Evolutionary conservation across 768 basidiomycete genomes (phyloP).

Genomic region (Lactarius quietus): DNA sequence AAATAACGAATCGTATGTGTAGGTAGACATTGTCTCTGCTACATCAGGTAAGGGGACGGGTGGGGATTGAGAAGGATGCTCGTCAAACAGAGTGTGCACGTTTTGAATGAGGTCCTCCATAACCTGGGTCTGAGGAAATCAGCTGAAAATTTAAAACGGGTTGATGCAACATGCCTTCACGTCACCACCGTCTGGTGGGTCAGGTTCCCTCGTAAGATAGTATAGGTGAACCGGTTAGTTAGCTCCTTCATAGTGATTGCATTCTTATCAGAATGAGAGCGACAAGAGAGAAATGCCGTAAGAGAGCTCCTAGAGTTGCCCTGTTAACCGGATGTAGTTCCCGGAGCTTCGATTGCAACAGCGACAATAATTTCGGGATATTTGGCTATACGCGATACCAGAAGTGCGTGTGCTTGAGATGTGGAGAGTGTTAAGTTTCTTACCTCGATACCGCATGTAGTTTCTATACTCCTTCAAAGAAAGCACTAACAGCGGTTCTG

Average conservation of each 20-base stretch:
- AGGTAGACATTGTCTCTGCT: no score
- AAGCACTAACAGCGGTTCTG: constrained; percentile 88
- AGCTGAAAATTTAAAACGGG: neutral
- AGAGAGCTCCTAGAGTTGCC: constrained; percentile 70
- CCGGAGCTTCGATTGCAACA: constrained; percentile 79
- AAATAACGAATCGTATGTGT: no score
- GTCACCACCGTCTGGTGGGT: neutral
- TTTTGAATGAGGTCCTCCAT: neutral
- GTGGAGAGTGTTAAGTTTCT: constrained; percentile 9
- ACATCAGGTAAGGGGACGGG: neutral
- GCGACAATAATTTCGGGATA: constrained; percentile 68
- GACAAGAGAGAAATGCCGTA: constrained; percentile 84
- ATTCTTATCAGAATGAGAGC: constrained; percentile 65
- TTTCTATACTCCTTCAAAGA: constrained; percentile 76
- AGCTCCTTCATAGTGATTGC: constrained; percentile 55
- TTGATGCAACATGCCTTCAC: neutral
- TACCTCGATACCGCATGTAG: constrained; percentile 55
- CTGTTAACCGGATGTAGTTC: constrained; percentile 80
- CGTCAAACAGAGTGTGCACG: neutral
- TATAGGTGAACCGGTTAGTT: neutral
- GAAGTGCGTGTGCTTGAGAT: neutral
- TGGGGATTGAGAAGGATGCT: neutral
- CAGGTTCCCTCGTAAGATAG: neutral
- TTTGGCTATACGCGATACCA: constrained; percentile 46
- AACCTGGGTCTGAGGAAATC: neutral